Evolutionary conservation across 106 monocot species (phyloP).

Genomic region (Acorus gramineus): DNA sequence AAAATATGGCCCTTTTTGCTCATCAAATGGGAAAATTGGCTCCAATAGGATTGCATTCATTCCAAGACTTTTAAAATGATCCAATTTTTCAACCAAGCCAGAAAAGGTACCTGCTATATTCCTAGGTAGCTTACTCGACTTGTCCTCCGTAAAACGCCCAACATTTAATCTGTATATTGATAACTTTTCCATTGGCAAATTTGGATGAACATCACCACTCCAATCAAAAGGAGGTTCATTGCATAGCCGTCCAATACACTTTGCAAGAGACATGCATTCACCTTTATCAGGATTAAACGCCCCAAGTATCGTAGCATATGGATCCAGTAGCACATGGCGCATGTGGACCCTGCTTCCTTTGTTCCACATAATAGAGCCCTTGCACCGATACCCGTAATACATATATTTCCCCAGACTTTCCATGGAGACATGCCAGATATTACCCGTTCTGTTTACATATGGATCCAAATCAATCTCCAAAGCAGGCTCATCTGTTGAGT

Average conservation of each 20-base stretch:
- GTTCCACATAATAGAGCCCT: conserved; percentile 26
- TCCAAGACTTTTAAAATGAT: conserved; percentile 66
- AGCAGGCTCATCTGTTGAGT: conserved; percentile 19
- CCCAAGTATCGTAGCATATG: conserved; percentile 55
- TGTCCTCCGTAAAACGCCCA: conserved; percentile 43
- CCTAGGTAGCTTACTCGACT: conserved; percentile 37
- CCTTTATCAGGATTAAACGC: conserved; percentile 25
- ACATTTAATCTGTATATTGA: conserved; percentile 77
- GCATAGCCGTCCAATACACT: conserved; percentile 35
- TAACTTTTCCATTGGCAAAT: conserved; percentile 62
- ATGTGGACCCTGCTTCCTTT: conserved; percentile 28
- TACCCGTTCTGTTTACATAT: conserved; percentile 65
- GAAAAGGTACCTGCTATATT: conserved; percentile 55
- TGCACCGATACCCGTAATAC: conserved; percentile 65
- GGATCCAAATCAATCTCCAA: conserved; percentile 76
- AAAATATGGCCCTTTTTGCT: conserved; percentile 58
- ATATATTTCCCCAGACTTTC: conserved; percentile 24
- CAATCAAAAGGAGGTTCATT: conserved; percentile 51
- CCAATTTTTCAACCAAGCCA: conserved; percentile 48
- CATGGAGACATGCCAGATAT: conserved; percentile 69
- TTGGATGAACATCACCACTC: conserved; percentile 42
- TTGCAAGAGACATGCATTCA: conserved; percentile 27
- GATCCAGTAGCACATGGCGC: conserved; percentile 59
- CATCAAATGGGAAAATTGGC: conserved; percentile 76
- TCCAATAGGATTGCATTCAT: conserved; percentile 78